phyloP scores from a whole-genome alignment of 768 basidiomycete species.

The Mycena galopus region DNA sequence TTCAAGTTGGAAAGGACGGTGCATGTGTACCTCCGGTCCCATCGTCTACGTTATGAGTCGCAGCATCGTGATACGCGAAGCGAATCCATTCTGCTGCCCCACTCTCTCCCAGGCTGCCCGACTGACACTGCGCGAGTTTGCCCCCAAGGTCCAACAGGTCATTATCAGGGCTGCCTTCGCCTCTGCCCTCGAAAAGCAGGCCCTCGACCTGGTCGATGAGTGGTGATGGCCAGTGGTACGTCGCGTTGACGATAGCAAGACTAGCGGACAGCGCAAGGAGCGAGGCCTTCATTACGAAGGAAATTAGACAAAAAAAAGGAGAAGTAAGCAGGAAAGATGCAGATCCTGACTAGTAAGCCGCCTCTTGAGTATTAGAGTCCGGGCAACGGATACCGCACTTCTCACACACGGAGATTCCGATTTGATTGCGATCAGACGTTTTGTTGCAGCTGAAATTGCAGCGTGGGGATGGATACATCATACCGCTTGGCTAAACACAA shows the following conservation, averaged over 20 bases:
- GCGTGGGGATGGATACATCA: neutral
- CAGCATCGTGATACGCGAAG: conserved; percentile 28
- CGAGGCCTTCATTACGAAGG: conserved; percentile 21
- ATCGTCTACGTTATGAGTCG: conserved; percentile 26
- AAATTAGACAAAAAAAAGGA: conserved; percentile 9
- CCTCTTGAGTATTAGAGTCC: conserved; percentile 13
- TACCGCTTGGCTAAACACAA: conserved; percentile 4
- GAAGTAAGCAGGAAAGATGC: conserved; percentile 15
- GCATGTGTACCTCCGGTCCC: conserved; percentile 23
- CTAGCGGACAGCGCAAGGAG: conserved; percentile 19
- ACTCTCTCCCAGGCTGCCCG: conserved; percentile 17
- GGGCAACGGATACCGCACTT: conserved; percentile 26
- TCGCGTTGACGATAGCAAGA: conserved; percentile 22
- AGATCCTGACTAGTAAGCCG: conserved; percentile 8
- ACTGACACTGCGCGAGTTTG: conserved; percentile 20
- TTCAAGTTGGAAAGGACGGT: conserved; percentile 10
- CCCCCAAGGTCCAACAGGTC: conserved; percentile 20
- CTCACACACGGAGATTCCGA: conserved; percentile 9
- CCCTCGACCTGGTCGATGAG: conserved; percentile 31
- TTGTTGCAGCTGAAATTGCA: conserved; percentile 16
- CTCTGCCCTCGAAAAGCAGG: conserved; percentile 25
- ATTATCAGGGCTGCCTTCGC: conserved; percentile 20
- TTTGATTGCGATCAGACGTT: conserved; percentile 15
- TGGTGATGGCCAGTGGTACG: conserved; percentile 30
- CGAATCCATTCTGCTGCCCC: conserved; percentile 31